Evolutionary conservation across 257 asterid species (phyloP).

Genomic region (Plectranthus barbatus): DNA sequence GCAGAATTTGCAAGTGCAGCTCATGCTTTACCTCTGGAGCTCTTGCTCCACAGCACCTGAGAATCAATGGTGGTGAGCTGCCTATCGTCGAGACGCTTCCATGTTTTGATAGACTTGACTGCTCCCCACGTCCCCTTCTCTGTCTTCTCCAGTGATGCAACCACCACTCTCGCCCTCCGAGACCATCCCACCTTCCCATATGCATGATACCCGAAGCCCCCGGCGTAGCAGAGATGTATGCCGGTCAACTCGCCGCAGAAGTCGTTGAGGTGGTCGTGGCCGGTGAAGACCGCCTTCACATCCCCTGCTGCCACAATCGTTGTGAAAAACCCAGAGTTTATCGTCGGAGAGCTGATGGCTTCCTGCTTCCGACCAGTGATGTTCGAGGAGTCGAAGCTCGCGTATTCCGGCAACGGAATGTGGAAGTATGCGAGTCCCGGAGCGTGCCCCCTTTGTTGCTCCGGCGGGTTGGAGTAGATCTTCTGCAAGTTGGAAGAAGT

Average conservation of each 20-base stretch:
- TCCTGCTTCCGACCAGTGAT: constrained; percentile 74
- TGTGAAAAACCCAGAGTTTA: constrained; percentile 85
- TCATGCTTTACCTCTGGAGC: constrained; percentile 28
- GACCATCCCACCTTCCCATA: constrained; percentile 95
- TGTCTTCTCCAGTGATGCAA: constrained; percentile 62
- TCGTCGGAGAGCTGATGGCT: constrained; percentile 75
- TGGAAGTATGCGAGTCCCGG: constrained; percentile 91
- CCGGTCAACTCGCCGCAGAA: constrained; percentile 74
- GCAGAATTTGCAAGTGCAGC: neutral
- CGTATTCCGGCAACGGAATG: constrained; percentile 86
- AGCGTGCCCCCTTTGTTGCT: constrained; percentile 53
- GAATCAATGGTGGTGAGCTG: constrained; percentile 55
- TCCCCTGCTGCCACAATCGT: constrained; percentile 83
- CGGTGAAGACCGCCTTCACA: constrained; percentile 85
- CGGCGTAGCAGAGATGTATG: constrained; percentile 79
- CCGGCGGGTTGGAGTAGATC: constrained; percentile 49
- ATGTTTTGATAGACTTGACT: constrained; percentile 70
- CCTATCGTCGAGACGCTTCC: constrained; percentile 80
- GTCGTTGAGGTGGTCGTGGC: constrained; percentile 91
- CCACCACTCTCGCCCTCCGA: constrained; percentile 92
- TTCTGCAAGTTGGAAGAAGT: constrained; percentile 64
- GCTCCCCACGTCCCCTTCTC: constrained; percentile 71
- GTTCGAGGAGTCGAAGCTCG: constrained; percentile 71
- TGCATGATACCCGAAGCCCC: constrained; percentile 96
- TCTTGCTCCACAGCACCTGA: constrained; percentile 81